Conservation (phyloP, 768 basidiomycete species). For the Amanita thiersii region DNA sequence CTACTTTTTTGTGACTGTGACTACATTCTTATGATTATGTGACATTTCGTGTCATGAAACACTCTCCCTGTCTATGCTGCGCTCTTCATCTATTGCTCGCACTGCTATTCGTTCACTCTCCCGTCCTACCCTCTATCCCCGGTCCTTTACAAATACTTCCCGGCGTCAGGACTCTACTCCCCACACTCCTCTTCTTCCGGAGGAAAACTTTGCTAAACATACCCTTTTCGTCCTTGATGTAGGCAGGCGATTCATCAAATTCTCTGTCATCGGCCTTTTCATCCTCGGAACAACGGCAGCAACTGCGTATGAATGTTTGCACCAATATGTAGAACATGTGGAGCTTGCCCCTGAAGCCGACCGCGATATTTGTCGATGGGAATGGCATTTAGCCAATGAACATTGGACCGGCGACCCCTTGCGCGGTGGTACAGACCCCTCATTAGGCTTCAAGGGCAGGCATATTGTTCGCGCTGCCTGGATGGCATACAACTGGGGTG, state of each 20-base stretch:
- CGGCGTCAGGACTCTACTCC: not conserved
- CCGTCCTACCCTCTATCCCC: not conserved
- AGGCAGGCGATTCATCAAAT: constrained; percentile 40
- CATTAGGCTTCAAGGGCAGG: constrained; percentile 51
- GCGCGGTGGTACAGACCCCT: constrained; percentile 64
- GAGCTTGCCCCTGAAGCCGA: constrained; percentile 40
- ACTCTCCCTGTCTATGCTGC: not conserved
- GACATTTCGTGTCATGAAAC: no score
- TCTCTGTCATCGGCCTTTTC: constrained; percentile 36
- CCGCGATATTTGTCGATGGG: constrained; percentile 47
- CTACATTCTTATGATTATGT: not conserved
- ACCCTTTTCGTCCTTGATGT: constrained; percentile 31
- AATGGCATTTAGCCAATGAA: constrained; percentile 59
- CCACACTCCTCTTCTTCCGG: constrained; percentile 9
- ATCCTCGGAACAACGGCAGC: constrained; percentile 35
- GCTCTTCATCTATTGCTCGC: not conserved
- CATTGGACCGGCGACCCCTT: constrained; percentile 49
- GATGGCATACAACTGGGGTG: constrained; percentile 64
- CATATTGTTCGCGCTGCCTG: constrained; percentile 63
- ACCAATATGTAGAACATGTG: constrained; percentile 57
- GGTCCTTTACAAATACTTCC: not conserved
- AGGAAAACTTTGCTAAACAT: constrained; percentile 22
- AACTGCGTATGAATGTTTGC: constrained; percentile 46
- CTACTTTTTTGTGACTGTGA: not conserved
- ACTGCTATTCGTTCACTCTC: not conserved